phyloP scores from a whole-genome alignment of 2,329 filamentous ascomycete genomes.

The Fusarium siculi region DNA sequence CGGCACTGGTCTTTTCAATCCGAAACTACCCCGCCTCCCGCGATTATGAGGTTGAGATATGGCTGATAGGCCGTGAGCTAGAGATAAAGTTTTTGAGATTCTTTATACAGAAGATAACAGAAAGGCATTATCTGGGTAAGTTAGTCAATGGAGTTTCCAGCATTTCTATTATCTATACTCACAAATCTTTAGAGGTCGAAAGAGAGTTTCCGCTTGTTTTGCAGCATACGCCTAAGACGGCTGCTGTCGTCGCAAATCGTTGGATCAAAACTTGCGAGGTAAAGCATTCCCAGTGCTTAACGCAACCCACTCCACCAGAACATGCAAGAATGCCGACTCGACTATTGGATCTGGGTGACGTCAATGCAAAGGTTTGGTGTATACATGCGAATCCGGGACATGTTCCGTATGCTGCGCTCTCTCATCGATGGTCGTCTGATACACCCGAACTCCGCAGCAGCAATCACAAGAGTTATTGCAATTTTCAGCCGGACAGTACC shows the following conservation, averaged over 20 bases:
- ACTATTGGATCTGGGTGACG: rapidly evolving
- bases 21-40: no score
- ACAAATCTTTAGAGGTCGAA: background rate
- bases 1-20: no score
- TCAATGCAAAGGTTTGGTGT: rapidly evolving
- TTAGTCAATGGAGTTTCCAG: no score
- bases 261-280: background rate
- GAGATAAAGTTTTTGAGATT: no score
- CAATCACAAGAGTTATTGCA: rapidly evolving
- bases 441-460: background rate
- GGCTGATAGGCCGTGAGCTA: no score
- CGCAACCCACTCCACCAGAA: background rate
- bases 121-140: no score
- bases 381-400: background rate
- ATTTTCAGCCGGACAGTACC: rapidly evolving
- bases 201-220: rapidly evolving
- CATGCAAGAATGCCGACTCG: background rate
- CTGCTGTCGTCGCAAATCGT: rapidly evolving
- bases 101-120: no score
- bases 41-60: no score
- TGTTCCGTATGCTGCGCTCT: background rate
- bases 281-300: no score
- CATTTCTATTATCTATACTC: no score
- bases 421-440: background rate
- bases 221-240: background rate